phyloP scores from a whole-genome alignment of 176 grass and related monocot species.

The Thalia dealbata region DNA sequence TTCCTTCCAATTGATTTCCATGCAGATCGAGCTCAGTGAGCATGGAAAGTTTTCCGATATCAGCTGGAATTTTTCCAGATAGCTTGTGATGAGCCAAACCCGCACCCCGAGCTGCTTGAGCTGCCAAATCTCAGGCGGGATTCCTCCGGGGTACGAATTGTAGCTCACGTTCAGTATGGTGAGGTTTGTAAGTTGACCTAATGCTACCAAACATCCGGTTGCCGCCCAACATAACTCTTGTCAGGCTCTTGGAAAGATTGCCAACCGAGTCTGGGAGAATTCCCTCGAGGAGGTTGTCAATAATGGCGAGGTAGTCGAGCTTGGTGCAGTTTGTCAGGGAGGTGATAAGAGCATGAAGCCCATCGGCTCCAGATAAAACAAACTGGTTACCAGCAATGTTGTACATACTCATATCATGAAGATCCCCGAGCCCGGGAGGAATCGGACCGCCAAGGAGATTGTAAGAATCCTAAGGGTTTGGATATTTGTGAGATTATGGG shows the following conservation, averaged over 20 bases:
- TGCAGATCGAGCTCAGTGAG: conserved; percentile 22
- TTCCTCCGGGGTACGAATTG: conserved; percentile 28
- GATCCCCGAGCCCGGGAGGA: conserved; percentile 26
- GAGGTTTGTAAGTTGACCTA: conserved; percentile 25
- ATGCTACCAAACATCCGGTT: conserved; percentile 33
- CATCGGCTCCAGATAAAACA: conserved; percentile 8
- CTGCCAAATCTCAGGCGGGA: conserved; percentile 31
- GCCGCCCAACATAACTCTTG: conserved; percentile 28
- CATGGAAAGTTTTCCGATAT: conserved; percentile 18
- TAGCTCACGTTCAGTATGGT: conserved; percentile 30
- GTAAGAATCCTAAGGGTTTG: conserved; percentile 33
- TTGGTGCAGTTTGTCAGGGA: conserved; percentile 36
- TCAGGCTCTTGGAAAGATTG: conserved; percentile 26
- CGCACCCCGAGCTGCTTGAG: conserved; percentile 22
- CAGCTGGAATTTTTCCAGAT: conserved; percentile 20
- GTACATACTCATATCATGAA: conserved; percentile 25
- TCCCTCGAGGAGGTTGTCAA: conserved; percentile 32
- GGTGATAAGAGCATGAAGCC: conserved; percentile 16
- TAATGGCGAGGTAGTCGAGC: conserved; percentile 24
- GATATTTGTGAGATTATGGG: conserved; percentile 40
- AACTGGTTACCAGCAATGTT: conserved; percentile 28
- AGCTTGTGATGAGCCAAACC: conserved; percentile 25
- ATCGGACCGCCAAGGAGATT: conserved; percentile 25
- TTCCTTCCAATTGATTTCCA: conserved; percentile 25
- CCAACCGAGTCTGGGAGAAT: conserved; percentile 31